Conservation (phyloP, 371 early-diverging fungal genomes). For the Capniomyces stellatus region DNA sequence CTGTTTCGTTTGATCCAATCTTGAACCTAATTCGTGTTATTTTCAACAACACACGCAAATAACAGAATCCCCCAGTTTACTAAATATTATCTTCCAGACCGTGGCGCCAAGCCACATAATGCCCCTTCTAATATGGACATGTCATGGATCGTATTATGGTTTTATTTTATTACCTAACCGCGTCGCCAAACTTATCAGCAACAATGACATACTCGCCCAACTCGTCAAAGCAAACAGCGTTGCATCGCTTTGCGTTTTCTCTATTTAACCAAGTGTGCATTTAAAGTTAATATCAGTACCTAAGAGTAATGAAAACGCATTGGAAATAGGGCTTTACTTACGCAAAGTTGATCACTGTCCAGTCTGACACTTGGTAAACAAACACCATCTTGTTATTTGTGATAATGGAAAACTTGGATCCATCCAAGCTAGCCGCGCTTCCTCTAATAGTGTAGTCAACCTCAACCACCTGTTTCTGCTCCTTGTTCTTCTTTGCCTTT, state of each 20-base stretch:
- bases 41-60: too few relatives aligned
- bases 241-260: slow-evolving; percentile 37
- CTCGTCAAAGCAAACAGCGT: slow-evolving; percentile 42
- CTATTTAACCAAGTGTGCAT: not conserved
- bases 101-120: too few relatives aligned
- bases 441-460: slow-evolving; percentile 22
- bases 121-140: too few relatives aligned
- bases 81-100: too few relatives aligned
- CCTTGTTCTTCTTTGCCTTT: not conserved
- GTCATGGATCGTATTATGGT: too few relatives aligned
- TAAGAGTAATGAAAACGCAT: slow-evolving; percentile 13
- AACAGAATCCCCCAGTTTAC: too few relatives aligned
- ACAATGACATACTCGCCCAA: slow-evolving; percentile 38
- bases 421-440: slow-evolving; percentile 38
- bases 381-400: slow-evolving; percentile 52
- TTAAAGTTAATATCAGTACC: not conserved
- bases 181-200: slow-evolving; percentile 95
- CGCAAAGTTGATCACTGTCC: slow-evolving; percentile 21
- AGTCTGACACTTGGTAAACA: slow-evolving; percentile 44
- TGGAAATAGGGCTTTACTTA: slow-evolving; percentile 5
- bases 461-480: too few relatives aligned
- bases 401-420: slow-evolving; percentile 35
- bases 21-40: too few relatives aligned
- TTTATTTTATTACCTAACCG: too few relatives aligned
- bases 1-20: slow-evolving; percentile 17